Conservation (phyloP, 345 rosid genomes). For the Syzygium aqueum region DNA sequence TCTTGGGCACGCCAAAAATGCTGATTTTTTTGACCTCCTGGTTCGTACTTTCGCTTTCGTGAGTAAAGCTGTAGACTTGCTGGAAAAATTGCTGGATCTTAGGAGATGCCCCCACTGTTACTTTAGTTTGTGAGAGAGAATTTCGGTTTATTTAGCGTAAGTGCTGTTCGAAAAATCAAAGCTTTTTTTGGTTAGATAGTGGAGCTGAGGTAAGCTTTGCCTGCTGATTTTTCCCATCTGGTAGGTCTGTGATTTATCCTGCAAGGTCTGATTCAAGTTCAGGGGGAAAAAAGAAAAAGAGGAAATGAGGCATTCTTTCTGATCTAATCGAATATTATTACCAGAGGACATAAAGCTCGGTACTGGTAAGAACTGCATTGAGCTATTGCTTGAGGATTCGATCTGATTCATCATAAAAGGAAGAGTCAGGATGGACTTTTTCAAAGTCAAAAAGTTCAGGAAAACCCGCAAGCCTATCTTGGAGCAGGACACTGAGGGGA, state of each 20-base stretch:
- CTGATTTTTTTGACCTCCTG: background rate
- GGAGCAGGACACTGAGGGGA: conserved; percentile 45
- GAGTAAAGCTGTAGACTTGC: background rate
- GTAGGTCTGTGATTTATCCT: background rate
- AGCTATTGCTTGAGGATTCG: background rate
- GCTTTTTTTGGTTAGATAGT: background rate
- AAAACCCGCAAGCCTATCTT: conserved; percentile 36
- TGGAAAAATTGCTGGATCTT: background rate
- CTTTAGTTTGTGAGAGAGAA: background rate
- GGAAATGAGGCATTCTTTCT: background rate
- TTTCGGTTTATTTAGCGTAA: background rate
- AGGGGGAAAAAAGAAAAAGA: background rate
- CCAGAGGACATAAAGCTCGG: background rate
- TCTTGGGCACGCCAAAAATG: background rate
- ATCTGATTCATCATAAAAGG: background rate
- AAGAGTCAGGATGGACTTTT: conserved; percentile 50
- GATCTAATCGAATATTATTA: background rate
- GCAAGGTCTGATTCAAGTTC: background rate
- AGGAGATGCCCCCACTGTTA: background rate
- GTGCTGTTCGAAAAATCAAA: background rate
- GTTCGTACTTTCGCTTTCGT: background rate
- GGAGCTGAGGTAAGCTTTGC: background rate
- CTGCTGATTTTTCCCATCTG: background rate
- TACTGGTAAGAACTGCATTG: background rate
- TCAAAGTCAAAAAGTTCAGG: conserved; percentile 59